Evolutionary conservation across 306 rosid genomes (phyloP), one percentile per base, ranked within the genome.

Genomic region (Abrus precatorius): DNA sequence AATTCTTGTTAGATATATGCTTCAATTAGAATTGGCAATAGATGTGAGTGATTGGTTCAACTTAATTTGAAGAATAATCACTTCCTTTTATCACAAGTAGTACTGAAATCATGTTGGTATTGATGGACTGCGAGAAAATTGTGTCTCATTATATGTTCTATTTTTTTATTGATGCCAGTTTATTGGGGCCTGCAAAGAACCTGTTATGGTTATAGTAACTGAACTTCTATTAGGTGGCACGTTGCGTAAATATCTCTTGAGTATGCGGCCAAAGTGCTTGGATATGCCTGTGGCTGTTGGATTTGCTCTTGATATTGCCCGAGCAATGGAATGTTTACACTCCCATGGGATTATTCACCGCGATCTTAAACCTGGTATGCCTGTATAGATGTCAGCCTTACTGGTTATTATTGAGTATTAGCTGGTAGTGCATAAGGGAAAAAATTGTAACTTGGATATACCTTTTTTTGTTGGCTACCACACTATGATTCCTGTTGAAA

Each of bases 131-230:
- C 28, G 28, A 72, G 38, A 36, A 49, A 40, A 44, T 29, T 1
- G 12, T 54, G 72, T 79, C 85, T 89, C 41, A 80, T 77, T 43
- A 13, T 72, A 55, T 30, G 72, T 52, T 81, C 6, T 44, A 36
- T 75, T 65, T 64, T 78, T 64, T 83, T 76, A 53, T 57, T 84
- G 77, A 78, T 83, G 55, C 76, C 88, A 94, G 97, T 94, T 94
- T 81, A 91, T 92, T 85, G 98, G 98, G 28, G 98, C 98, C 82
- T 94, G 98, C 86, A 94, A 94, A 74, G 95, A 92, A 81, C 97
- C 98, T 68, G 84, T 94, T 72, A 94, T 92, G 98, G 98, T 94
- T 50, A 92, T 94, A 83, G 98, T 94, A 57, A 94, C 97, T 20
- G 98, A 94, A 85, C 90, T 94, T 85, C 95, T 94, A 55, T 79